These are phyloP conservation scores for Neurospora tetrasperma DNA, from an alignment of 495 filamentous ascomycete species.

Conservation along the genomic window DNA sequence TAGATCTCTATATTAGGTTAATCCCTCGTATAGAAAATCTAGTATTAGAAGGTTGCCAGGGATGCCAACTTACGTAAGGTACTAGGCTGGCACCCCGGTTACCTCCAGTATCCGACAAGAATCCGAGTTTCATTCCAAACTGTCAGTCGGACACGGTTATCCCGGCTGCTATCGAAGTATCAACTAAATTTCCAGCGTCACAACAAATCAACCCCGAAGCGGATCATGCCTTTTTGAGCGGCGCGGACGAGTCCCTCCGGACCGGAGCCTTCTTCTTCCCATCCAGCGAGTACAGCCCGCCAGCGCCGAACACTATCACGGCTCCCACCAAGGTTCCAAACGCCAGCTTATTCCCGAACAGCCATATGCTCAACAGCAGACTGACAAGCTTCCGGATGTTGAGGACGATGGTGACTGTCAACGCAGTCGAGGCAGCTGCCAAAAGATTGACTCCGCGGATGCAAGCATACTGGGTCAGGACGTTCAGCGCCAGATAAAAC, in stretches of 20 bases:
- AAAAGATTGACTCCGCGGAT: slow-evolving; percentile 92
- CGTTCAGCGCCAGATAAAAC: slow-evolving; percentile 64
- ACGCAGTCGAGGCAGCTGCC: slow-evolving; percentile 71
- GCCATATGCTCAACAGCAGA: slow-evolving; percentile 76
- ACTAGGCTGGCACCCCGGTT: too few relatives aligned
- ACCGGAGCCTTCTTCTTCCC: slow-evolving; percentile 27
- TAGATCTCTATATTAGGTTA: too few relatives aligned
- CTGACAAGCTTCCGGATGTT: slow-evolving; percentile 94
- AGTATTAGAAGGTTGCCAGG: too few relatives aligned
- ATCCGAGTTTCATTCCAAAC: background rate
- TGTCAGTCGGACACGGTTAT: background rate
- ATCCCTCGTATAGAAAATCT: too few relatives aligned
- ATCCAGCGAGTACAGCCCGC: slow-evolving; percentile 81
- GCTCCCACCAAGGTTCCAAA: slow-evolving; percentile 71
- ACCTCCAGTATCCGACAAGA: too few relatives aligned
- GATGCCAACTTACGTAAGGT: too few relatives aligned
- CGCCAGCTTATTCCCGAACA: slow-evolving; percentile 79
- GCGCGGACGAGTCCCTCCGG: slow-evolving; percentile 5
- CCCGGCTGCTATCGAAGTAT: background rate
- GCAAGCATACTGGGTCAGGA: slow-evolving; percentile 85
- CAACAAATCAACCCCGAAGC: background rate
- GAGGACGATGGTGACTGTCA: slow-evolving; percentile 91
- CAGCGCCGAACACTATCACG: slow-evolving; percentile 74
- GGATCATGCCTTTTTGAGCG: background rate
- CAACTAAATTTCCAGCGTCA: background rate